Evolutionary conservation across 1,284 basidiomycete genomes (phyloP), one percentile per base, ranked within the genome.

Genomic region (Rhizoctonia solani): DNA sequence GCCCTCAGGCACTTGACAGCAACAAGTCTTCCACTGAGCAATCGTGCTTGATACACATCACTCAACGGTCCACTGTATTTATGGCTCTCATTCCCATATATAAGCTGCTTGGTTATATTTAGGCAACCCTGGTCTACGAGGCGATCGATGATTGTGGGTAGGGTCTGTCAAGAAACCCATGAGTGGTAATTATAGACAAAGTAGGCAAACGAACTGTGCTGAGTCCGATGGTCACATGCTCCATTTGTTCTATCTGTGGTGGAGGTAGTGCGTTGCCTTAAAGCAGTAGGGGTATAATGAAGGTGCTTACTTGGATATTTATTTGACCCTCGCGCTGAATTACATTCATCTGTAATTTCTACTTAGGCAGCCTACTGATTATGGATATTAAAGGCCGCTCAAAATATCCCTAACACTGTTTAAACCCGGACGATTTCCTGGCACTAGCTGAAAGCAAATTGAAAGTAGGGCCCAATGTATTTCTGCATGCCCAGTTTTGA

Each of bases 1-100:
- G 49, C 21, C 9, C 59, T 50, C 1, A 65, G 59, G 25, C 59
- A 65, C n/a, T 65, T 65, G 19, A 65, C 37, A 29, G 49, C 59
- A 11, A 65, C 50, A 11, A 52, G 30, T 4, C 19, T 14, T 14
- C 59, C 59, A 19, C 44, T 27, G 21, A n/a, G 6, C 25, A 52
- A n/a, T 21, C 47, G n/a, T 41, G 47, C 59, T 16, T 37, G 34
- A 14, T 65, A 65, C 4, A 65, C 59, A 21, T 65, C 59, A 21
- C 59, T 65, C 13, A 49, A 30, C 9, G 27, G 13, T 11, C 59
- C 59, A 1, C 32, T 29, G 25, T 29, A 50, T 23, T 42, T 65
- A 21, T 47, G 52, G 8, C 25, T 27, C 44, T 65, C 59, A 8
- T 65, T 37, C 21, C 42, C 44, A 16, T 34, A n/a, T n/a, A 25